A percentile compares a stretch with the other conserved stretches of the same genome.
phyloP scores from a whole-genome alignment of 2,329 filamentous ascomycete species.

The Aspergillus ochraceoroseus region DNA sequence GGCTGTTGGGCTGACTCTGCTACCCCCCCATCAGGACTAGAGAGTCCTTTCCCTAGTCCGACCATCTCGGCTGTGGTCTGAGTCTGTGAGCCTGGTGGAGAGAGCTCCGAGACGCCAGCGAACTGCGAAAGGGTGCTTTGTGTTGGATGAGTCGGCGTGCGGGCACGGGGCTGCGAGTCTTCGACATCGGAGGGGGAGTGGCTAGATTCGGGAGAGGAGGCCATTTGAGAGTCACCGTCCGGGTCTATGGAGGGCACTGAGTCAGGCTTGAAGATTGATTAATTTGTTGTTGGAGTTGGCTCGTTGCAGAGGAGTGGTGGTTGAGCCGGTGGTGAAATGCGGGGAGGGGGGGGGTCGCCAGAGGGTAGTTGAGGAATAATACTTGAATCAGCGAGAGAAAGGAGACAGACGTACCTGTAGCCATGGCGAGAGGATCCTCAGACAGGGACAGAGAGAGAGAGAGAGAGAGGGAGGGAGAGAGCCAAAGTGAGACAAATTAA shows the following conservation, averaged over 20 bases:
- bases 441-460: background rate
- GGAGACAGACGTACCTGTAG: conserved; percentile 20
- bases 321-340: conserved; percentile 11
- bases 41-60: background rate
- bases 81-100: conserved; percentile 52
- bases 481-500: too few relatives aligned
- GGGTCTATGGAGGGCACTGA: conserved; percentile 35
- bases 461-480: background rate
- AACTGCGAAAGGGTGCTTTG: conserved; percentile 22
- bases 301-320: too few relatives aligned
- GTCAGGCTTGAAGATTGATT: too few relatives aligned
- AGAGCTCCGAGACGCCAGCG: conserved; percentile 45
- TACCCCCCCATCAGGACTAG: background rate
- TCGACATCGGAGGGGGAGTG: conserved; percentile 35
- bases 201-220: conserved; percentile 43
- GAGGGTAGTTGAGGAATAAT: conserved; percentile 4
- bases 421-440: conserved; percentile 16
- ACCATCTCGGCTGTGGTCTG: conserved; percentile 3
- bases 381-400: background rate
- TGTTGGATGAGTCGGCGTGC: conserved; percentile 39
- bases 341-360: conserved; percentile 1
- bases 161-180: conserved; percentile 36
- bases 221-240: conserved; percentile 56
- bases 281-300: background rate
- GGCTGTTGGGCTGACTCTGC: conserved; percentile 27